Evolutionary conservation across 352 stramenopile genomes (phyloP), one percentile per base, ranked within the genome.

Genomic region (Phytophthora chlamydospora): DNA sequence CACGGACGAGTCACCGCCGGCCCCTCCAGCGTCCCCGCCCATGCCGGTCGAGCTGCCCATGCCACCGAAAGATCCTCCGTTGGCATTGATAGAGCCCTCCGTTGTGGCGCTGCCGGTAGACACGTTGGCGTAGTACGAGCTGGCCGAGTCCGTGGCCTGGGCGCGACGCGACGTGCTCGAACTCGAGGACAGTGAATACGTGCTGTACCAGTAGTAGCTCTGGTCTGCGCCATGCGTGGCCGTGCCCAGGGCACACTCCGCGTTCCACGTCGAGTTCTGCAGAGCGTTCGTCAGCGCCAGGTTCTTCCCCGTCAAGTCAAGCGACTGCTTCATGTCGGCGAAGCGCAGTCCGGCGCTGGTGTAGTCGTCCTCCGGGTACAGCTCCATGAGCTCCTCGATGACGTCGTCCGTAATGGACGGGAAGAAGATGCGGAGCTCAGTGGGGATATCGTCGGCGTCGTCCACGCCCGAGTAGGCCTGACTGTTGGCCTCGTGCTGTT

Each of bases 151-250:
- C 12, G 41, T 54, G 33, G 52, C 16, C 41, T 58, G 32, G 19
- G 34, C 12, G 13, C 45, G 53, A 36, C 46, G 41, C 34, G 41
- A 52, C 5, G 54, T 69, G 27, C 53, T 69, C 10, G 53, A 64
- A 17, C 44, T 51, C 35, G 55, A 62, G 16, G 39, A 58, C 13
- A 66, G 42, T 13, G 35, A 62, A 47, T 66, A 71, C 36, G 62
- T 71, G 62, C 55, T 71, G 62, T 66, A 66, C 48, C 55, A 66
- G 62, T 71, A 66, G 57, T 71, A 71, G 33, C 38, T 66, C 36
- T 71, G 62, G 32, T 66, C 56, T 5, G 62, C 24, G n/a, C 62
- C 56, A 24, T 71, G 62, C n/a, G 54, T 41, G 13, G 56, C 62
- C 6, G 41, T 6, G 7, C 39, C 17, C 5, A 71, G 36, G 3